Conservation (phyloP, 2,329 filamentous ascomycete genomes). For the Tolypocladium capitatum region DNA sequence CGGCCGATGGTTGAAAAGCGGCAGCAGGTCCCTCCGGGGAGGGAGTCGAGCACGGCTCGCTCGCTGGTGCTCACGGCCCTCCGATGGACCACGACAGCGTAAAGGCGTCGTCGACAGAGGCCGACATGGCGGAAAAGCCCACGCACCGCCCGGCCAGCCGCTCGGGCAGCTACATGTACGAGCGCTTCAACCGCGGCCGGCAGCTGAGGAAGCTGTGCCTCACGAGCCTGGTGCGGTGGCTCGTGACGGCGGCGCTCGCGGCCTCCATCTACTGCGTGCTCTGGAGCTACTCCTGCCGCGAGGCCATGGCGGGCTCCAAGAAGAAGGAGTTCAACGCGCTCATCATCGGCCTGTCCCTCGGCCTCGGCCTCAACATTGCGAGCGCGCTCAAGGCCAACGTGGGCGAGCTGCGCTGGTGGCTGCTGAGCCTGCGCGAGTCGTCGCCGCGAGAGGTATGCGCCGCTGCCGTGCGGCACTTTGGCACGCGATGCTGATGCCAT, state of each 20-base stretch:
- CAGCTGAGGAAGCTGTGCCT: constrained; percentile 9
- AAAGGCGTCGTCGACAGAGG: not conserved
- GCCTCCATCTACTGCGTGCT: constrained; percentile 15
- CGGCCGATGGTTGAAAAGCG: too few relatives aligned
- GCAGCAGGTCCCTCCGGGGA: not conserved
- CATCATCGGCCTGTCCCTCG: constrained; percentile 29
- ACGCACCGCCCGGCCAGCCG: not conserved
- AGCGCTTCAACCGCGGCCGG: constrained; percentile 7
- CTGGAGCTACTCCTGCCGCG: constrained; percentile 12
- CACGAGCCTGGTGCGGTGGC: constrained; percentile 11
- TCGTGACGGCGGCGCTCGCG: constrained; percentile 16
- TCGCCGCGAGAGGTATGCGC: constrained; percentile 22
- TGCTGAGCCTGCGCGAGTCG: constrained; percentile 23
- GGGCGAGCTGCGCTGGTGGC: constrained; percentile 31
- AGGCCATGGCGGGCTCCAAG: constrained; percentile 16
- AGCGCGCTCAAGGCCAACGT: constrained; percentile 30
- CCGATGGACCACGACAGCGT: not conserved
- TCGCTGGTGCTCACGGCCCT: too few relatives aligned
- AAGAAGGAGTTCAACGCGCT: constrained; percentile 30
- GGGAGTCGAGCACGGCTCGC: too few relatives aligned
- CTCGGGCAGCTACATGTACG: constrained; percentile 7
- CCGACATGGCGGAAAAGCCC: not conserved
- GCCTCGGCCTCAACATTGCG: constrained; percentile 26
- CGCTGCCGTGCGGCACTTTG: not conserved
- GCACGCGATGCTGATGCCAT: not conserved